phyloP scores from a whole-genome alignment of 2,329 filamentous ascomycete genomes.

The Fusarium succisae region DNA sequence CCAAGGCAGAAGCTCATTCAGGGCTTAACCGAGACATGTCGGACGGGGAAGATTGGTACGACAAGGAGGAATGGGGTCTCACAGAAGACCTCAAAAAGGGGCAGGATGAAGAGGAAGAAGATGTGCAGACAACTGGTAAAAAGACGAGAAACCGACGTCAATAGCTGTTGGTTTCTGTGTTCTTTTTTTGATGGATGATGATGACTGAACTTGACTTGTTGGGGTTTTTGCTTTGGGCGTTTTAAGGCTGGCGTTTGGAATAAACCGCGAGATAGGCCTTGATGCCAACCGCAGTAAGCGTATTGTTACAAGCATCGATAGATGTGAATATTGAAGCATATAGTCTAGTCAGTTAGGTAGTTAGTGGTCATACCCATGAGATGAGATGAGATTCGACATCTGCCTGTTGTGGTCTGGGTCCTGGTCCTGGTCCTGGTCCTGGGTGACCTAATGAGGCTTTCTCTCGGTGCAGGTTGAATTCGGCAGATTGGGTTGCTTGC shows the following conservation, averaged over 20 bases:
- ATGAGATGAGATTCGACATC: not conserved
- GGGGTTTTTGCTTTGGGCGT: slow-evolving; percentile 33
- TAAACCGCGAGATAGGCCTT: slow-evolving; percentile 29
- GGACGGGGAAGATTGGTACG: slow-evolving; percentile 91
- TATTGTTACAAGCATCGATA: slow-evolving; percentile 21
- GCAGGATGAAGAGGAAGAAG: slow-evolving; percentile 84
- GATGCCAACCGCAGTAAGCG: slow-evolving; percentile 31
- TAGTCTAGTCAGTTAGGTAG: not conserved
- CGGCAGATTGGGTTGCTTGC: not conserved
- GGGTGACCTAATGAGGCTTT: not conserved
- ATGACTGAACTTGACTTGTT: slow-evolving; percentile 36
- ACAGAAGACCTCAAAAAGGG: slow-evolving; percentile 82
- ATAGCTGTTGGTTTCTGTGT: slow-evolving; percentile 6
- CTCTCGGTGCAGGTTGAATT: not conserved
- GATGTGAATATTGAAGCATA: slow-evolving; percentile 17
- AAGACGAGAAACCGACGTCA: slow-evolving; percentile 67
- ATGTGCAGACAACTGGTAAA: slow-evolving; percentile 66
- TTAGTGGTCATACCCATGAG: not conserved
- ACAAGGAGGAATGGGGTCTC: slow-evolving; percentile 81
- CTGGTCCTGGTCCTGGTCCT: not conserved
- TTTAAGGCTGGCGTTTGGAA: slow-evolving; percentile 29
- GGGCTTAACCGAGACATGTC: slow-evolving; percentile 77
- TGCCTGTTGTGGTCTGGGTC: not conserved
- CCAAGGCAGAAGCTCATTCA: slow-evolving; percentile 79
- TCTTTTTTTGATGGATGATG: slow-evolving; percentile 32